Percentiles rank a stretch among this genome's conserved stretches.
Conservation (phyloP, 2,329 filamentous ascomycete genomes). For the Lachnellula willkommii region DNA sequence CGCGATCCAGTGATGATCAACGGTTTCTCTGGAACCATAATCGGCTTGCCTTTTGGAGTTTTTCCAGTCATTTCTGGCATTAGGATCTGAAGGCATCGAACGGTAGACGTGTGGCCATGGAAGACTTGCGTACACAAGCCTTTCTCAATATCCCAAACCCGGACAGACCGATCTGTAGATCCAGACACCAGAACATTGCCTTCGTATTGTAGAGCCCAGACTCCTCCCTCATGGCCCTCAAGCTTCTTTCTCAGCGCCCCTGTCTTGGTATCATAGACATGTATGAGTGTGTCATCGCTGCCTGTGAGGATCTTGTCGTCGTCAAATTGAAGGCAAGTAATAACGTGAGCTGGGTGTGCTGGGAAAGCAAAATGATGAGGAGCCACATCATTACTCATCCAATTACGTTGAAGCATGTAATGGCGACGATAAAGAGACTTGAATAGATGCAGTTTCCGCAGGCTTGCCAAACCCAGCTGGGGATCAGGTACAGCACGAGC, state of each 20-base stretch:
- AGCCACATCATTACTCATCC: slow-evolving; percentile 81
- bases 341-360: slow-evolving; percentile 93
- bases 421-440: slow-evolving; percentile 95
- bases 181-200: slow-evolving; percentile 93
- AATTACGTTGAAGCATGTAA: slow-evolving; percentile 81
- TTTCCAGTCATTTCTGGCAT: slow-evolving; percentile 76
- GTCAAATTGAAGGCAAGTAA: slow-evolving; percentile 96
- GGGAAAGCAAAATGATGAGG: slow-evolving; percentile 91
- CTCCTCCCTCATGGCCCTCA: slow-evolving; percentile 90
- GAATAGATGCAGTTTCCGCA: slow-evolving; percentile 84
- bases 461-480: slow-evolving; percentile 67
- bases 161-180: slow-evolving; percentile 92
- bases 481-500: slow-evolving; percentile 76
- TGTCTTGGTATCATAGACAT: slow-evolving; percentile 96
- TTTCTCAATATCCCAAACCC: slow-evolving; percentile 97
- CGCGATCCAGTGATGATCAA: slow-evolving; percentile 96
- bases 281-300: slow-evolving; percentile 95
- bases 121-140: slow-evolving; percentile 93
- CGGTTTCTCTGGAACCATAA: slow-evolving; percentile 91
- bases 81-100: slow-evolving; percentile 90
- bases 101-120: slow-evolving; percentile 95
- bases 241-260: slow-evolving; percentile 78
- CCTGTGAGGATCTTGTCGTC: slow-evolving; percentile 97
- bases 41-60: slow-evolving; percentile 62
- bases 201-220: slow-evolving; percentile 96